phyloP scores from a whole-genome alignment of 1,284 basidiomycete genomes.

The Paramarasmius palmivorus region DNA sequence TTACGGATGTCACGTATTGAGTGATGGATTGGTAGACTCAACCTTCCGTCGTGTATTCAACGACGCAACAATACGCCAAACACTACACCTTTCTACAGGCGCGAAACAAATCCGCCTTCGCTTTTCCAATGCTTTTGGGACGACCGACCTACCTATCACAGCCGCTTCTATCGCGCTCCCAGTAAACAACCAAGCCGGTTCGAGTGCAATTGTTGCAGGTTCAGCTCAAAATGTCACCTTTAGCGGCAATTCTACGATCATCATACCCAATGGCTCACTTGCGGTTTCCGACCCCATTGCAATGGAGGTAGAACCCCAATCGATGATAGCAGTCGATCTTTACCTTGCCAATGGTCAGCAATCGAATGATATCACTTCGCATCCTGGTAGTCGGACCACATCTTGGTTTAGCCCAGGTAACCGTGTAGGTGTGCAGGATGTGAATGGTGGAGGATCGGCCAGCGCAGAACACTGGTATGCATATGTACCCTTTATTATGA shows the following conservation, averaged over 20 bases:
- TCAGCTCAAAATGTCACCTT: conserved; percentile 42
- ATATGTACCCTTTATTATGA: not conserved
- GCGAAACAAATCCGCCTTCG: conserved; percentile 41
- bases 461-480: conserved; percentile 41
- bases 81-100: conserved; percentile 42
- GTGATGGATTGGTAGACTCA: conserved; percentile 12
- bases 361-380: conserved; percentile 41
- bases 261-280: conserved; percentile 45
- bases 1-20: conserved; percentile 13
- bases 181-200: conserved; percentile 34
- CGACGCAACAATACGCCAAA: conserved; percentile 49
- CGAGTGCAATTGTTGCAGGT: conserved; percentile 31
- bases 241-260: conserved; percentile 38
- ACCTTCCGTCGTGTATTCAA: conserved; percentile 25
- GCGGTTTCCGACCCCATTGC: conserved; percentile 47
- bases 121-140: conserved; percentile 49
- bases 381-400: conserved; percentile 50
- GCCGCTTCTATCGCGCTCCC: conserved; percentile 45
- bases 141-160: conserved; percentile 42
- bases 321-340: conserved; percentile 39
- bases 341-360: conserved; percentile 42
- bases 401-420: conserved; percentile 43
- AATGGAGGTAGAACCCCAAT: conserved; percentile 36
- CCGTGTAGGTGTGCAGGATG: conserved; percentile 30
- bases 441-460: conserved; percentile 30